Percentiles rank a stretch among this genome's conserved stretches.
phyloP scores from a whole-genome alignment of 306 rosid genomes.

The Ammopiptanthus mongolicus region DNA sequence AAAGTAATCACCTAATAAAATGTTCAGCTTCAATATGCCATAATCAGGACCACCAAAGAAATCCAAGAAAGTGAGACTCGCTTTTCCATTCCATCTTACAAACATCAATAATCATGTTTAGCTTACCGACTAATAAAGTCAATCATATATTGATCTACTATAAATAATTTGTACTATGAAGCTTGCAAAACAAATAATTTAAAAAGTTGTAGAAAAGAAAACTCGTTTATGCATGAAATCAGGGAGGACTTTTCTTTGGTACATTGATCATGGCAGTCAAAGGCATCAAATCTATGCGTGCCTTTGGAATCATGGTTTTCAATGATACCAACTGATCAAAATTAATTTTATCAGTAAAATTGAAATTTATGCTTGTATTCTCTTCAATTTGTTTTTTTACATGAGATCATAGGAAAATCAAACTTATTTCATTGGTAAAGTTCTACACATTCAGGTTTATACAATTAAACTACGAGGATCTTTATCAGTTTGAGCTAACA shows the following conservation, averaged over 20 bases:
- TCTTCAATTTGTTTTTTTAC: not conserved
- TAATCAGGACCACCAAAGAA: constrained; percentile 4
- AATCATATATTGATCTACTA: constrained; percentile 7
- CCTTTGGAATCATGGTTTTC: constrained; percentile 33
- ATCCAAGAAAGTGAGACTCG: constrained; percentile 10
- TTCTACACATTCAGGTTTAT: too few species aligned
- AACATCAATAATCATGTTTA: constrained; percentile 9
- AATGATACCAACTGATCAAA: constrained; percentile 8
- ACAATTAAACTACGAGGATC: not conserved
- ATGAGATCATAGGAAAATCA: too few species aligned
- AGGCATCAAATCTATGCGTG: constrained; percentile 36
- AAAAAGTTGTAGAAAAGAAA: not conserved
- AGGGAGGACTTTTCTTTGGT: not conserved
- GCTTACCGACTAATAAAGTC: constrained; percentile 13
- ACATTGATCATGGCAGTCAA: constrained; percentile 30
- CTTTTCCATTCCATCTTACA: not conserved
- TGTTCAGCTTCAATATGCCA: not conserved
- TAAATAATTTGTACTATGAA: constrained; percentile 6
- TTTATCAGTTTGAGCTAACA: too few species aligned
- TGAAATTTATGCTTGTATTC: not conserved
- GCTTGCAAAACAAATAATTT: not conserved
- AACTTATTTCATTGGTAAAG: too few species aligned
- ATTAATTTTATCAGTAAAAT: not conserved
- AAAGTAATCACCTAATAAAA: constrained; percentile 20
- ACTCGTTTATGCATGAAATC: constrained; percentile 18